Conservation (phyloP, 1,139 yeast genomes). For the Kazachstania sp. region DNA sequence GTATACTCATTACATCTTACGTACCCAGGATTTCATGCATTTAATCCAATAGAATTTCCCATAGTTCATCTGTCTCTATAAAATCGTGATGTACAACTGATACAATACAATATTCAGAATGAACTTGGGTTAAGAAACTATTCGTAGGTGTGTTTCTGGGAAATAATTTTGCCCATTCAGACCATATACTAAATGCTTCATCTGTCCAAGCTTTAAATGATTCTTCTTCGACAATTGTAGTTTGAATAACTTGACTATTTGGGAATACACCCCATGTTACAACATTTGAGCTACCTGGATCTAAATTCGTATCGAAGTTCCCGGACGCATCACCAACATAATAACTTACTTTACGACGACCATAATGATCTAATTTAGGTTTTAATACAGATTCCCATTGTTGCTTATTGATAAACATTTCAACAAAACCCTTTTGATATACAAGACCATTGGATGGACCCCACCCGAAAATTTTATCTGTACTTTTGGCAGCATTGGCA, state of each 20-base stretch:
- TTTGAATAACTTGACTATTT: constrained; percentile 73
- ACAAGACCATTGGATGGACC: constrained; percentile 88
- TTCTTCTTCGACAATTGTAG: constrained; percentile 80
- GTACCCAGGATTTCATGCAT: background rate
- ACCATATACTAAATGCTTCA: constrained; percentile 87
- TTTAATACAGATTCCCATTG: constrained; percentile 55
- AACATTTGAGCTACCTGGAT: constrained; percentile 50
- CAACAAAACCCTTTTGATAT: constrained; percentile 90
- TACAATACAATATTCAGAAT: constrained; percentile 61
- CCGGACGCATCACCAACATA: constrained; percentile 61
- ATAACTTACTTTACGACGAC: constrained; percentile 38
- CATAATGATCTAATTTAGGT: constrained; percentile 42
- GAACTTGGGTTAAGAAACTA: constrained; percentile 51
- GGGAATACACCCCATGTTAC: constrained; percentile 98
- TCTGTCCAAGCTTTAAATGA: constrained; percentile 90
- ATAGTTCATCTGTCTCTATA: constrained; percentile 62
- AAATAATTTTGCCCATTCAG: constrained; percentile 84
- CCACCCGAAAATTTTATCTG: constrained; percentile 89
- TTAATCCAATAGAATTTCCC: constrained; percentile 48
- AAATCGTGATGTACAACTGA: constrained; percentile 83
- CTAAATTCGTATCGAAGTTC: constrained; percentile 52
- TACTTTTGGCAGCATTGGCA: constrained; percentile 63
- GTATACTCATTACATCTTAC: too few relatives aligned
- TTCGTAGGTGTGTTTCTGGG: constrained; percentile 39
- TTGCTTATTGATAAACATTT: constrained; percentile 64